Percentiles rank a stretch among this genome's conserved stretches.
phyloP scores from a whole-genome alignment of 257 asterid species.

The Avicennia marina region DNA sequence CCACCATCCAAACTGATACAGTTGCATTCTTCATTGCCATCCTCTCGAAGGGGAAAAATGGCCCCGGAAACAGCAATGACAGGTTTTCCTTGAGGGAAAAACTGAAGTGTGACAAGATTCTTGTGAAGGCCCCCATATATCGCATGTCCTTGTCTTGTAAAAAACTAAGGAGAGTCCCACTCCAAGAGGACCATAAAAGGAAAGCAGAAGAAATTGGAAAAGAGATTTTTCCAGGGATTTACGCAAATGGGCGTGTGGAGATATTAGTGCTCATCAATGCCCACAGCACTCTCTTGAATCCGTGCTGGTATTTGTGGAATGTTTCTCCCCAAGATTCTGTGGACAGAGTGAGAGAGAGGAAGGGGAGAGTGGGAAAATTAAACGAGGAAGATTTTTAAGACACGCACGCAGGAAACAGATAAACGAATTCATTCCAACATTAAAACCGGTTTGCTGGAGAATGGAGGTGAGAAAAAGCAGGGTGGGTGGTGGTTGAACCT shows the following conservation, averaged over 20 bases:
- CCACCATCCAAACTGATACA: slow-evolving; percentile 21
- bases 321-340: background rate
- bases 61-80: background rate
- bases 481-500: slow-evolving; percentile 35
- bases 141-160: background rate
- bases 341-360: slow-evolving; percentile 6
- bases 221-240: slow-evolving; percentile 9
- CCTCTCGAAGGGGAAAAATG: background rate
- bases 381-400: slow-evolving; percentile 14
- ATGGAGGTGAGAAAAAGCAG: slow-evolving; percentile 8
- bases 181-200: background rate
- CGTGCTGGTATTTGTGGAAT: slow-evolving; percentile 6
- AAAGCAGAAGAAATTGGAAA: background rate
- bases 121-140: background rate
- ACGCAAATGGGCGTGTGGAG: slow-evolving; percentile 2
- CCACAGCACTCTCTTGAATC: background rate
- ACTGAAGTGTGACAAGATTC: background rate
- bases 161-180: too few relatives aligned
- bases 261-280: background rate
- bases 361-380: background rate
- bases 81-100: background rate
- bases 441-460: slow-evolving; percentile 22
- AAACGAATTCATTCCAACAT: slow-evolving; percentile 36
- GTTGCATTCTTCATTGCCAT: slow-evolving; percentile 19
- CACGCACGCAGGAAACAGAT: slow-evolving; percentile 40